Conservation (phyloP, 1,284 basidiomycete genomes). For the Meira miltonrushii region DNA sequence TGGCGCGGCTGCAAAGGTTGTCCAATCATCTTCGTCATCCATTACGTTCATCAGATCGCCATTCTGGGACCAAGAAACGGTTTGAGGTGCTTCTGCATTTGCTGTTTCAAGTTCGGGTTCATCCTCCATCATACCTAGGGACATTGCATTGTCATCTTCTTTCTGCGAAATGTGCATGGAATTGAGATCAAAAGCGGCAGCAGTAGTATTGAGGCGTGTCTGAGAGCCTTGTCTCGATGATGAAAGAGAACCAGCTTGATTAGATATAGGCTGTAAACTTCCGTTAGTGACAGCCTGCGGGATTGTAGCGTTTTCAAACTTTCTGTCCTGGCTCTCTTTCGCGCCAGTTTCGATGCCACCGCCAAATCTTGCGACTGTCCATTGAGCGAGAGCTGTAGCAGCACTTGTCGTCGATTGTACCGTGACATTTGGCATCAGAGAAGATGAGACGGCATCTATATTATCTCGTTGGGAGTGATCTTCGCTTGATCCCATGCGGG, state of each 20-base stretch:
- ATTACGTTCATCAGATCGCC: constrained; percentile 40
- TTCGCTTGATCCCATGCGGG: constrained; percentile 28
- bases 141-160: too few species aligned
- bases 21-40: constrained; percentile 41
- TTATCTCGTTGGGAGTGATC: constrained; percentile 9
- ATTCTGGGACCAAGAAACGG: not conserved
- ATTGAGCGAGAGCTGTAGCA: constrained; percentile 40
- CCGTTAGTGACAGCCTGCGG: too few species aligned
- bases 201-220: not conserved
- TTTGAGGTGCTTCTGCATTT: constrained; percentile 2
- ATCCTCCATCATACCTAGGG: constrained; percentile 6
- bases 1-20: constrained; percentile 30
- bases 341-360: not conserved
- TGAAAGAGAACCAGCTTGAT: too few species aligned
- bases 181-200: not conserved
- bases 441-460: not conserved
- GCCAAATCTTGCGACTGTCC: constrained; percentile 35
- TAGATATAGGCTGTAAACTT: not conserved
- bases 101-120: not conserved
- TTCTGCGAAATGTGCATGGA: not conserved
- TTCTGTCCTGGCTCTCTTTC: too few species aligned
- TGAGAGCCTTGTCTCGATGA: not conserved
- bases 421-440: not conserved
- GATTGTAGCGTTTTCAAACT: not conserved
- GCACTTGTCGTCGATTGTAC: constrained; percentile 21